Percentiles rank a stretch among this genome's conserved stretches.
Evolutionary conservation across 768 basidiomycete species (phyloP).

Genomic region (Tubosaeta sp.): DNA sequence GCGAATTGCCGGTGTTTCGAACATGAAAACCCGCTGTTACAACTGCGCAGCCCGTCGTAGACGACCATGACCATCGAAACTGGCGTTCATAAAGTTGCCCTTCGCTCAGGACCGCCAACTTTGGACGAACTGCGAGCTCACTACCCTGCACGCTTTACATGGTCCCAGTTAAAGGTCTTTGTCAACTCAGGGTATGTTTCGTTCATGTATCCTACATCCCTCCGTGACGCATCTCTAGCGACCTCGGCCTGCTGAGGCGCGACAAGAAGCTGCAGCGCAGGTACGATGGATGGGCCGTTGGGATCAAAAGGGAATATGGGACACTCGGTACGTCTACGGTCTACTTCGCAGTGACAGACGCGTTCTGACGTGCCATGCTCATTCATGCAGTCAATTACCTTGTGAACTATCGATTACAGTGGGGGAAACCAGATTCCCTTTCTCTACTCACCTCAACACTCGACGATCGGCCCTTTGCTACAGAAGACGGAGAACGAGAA

Average conservation of each 20-base stretch:
- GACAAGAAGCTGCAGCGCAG: conserved; percentile 63
- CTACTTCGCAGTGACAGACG: not conserved
- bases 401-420: conserved; percentile 62
- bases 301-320: conserved; percentile 57
- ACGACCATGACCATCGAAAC: conserved; percentile 18
- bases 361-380: not conserved
- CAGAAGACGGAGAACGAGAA: not conserved
- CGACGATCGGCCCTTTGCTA: conserved; percentile 28
- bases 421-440: conserved; percentile 66
- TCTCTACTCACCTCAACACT: conserved; percentile 40
- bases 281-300: conserved; percentile 57
- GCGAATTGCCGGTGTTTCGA: no score
- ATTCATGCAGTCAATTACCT: conserved; percentile 58
- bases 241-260: conserved; percentile 76
- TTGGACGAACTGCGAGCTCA: conserved; percentile 58
- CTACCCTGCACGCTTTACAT: conserved; percentile 76
- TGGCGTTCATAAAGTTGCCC: conserved; percentile 28
- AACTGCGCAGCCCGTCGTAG: no score
- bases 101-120: conserved; percentile 63
- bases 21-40: no score
- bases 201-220: conserved; percentile 15
- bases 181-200: conserved; percentile 66
- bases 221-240: conserved; percentile 37
- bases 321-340: conserved; percentile 50
- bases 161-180: conserved; percentile 70